Conservation (phyloP, 2,329 filamentous ascomycete genomes). For the Phoma sp. region DNA sequence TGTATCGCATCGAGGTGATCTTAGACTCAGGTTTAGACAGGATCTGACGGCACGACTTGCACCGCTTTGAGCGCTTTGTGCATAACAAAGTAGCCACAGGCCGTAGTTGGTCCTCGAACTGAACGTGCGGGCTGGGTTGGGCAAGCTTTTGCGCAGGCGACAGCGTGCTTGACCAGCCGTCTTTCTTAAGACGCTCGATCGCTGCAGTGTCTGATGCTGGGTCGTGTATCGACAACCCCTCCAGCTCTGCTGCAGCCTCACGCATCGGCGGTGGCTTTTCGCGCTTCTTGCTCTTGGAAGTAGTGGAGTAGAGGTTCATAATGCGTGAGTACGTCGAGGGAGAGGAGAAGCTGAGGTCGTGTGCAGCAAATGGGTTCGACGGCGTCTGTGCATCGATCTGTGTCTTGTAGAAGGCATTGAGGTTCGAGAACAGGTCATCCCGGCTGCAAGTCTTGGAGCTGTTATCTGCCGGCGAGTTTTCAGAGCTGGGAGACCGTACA, state of each 20-base stretch:
- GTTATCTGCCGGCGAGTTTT: slow-evolving; percentile 27
- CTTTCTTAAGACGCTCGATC: slow-evolving; percentile 60
- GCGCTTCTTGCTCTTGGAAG: slow-evolving; percentile 62
- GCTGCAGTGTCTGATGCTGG: slow-evolving; percentile 65
- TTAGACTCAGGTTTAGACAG: slow-evolving; percentile 94
- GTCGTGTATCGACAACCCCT: slow-evolving; percentile 71
- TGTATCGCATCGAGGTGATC: slow-evolving; percentile 84
- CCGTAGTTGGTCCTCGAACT: slow-evolving; percentile 75
- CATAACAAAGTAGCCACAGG: slow-evolving; percentile 83
- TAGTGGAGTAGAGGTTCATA: slow-evolving; percentile 81
- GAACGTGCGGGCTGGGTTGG: slow-evolving; percentile 58
- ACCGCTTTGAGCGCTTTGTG: slow-evolving; percentile 93
- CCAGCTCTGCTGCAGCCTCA: slow-evolving; percentile 72
- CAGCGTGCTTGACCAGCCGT: slow-evolving; percentile 71
- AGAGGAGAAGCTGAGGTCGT: slow-evolving; percentile 67
- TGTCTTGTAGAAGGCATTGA: slow-evolving; percentile 80
- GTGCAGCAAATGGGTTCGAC: slow-evolving; percentile 51
- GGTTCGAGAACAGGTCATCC: slow-evolving; percentile 74
- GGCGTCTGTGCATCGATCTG: slow-evolving; percentile 68
- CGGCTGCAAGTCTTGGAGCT: slow-evolving; percentile 51
- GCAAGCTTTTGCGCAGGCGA: slow-evolving; percentile 59
- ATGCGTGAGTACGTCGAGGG: slow-evolving; percentile 84
- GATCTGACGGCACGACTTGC: slow-evolving; percentile 90
- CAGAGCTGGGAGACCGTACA: neutral
- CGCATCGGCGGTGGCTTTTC: slow-evolving; percentile 76